phyloP scores from a whole-genome alignment of 805 yeast genomes.

The Candida chauliodis region DNA sequence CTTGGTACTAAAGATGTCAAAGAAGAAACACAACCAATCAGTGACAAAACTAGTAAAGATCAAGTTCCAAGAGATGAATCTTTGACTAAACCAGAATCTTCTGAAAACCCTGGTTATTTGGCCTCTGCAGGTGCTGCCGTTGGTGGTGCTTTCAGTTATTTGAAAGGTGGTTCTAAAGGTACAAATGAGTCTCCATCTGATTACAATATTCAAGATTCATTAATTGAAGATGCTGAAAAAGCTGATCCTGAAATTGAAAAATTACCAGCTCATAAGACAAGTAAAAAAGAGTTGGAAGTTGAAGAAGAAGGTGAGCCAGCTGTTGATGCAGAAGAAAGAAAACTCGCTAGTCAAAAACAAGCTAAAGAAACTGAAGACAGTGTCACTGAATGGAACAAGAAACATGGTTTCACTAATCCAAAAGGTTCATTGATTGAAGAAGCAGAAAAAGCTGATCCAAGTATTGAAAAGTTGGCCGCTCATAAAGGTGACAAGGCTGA shows the following conservation, averaged over 20 bases:
- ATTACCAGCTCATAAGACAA: constrained; percentile 7
- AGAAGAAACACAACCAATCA: neutral
- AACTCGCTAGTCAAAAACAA: neutral
- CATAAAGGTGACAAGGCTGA: constrained; percentile 10
- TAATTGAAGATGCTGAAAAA: constrained; percentile 7
- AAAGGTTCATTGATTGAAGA: constrained; percentile 23
- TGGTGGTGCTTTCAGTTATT: constrained; percentile 2
- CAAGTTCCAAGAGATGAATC: constrained; percentile 6
- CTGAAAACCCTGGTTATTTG: constrained; percentile 2
- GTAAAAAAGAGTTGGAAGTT: constrained; percentile 1
- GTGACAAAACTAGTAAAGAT: constrained; percentile 5
- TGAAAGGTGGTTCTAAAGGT: neutral
- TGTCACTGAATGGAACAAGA: constrained; percentile 23
- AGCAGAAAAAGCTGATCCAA: constrained; percentile 20
- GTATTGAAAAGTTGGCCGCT: constrained; percentile 11
- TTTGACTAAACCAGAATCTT: neutral
- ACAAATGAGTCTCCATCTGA: neutral
- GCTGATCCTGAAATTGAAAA: constrained; percentile 4
- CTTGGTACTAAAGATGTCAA: neutral
- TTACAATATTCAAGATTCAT: constrained; percentile 5
- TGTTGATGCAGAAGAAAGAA: constrained; percentile 6
- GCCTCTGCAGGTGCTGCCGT: constrained; percentile 3
- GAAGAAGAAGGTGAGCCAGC: constrained; percentile 2
- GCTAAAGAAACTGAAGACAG: constrained; percentile 18
- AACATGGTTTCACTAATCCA: constrained; percentile 20